Conservation (phyloP, 2,329 filamentous ascomycete species). For the Blastomyces emzantsi region DNA sequence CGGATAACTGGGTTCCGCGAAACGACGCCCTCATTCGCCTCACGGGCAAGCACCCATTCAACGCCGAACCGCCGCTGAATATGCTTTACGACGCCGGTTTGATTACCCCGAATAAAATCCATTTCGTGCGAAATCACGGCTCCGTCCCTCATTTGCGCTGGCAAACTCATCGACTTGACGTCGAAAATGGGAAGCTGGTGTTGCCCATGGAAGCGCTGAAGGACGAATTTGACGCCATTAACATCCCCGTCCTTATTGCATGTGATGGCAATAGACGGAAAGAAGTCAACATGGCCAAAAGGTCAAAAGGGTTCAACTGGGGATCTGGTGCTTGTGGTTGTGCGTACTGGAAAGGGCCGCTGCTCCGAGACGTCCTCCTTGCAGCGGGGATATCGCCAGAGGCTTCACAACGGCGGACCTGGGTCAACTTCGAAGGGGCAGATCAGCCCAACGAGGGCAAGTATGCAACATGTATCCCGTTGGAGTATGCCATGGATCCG, state of each 20-base stretch:
- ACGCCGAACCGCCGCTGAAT: slow-evolving; percentile 40
- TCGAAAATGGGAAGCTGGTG: slow-evolving; percentile 32
- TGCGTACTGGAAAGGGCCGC: slow-evolving; percentile 44
- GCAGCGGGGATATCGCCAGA: slow-evolving; percentile 31
- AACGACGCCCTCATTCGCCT: slow-evolving; percentile 40
- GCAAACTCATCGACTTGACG: slow-evolving; percentile 42
- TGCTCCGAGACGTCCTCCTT: slow-evolving; percentile 39
- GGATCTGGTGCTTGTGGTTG: slow-evolving; percentile 40
- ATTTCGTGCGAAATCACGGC: slow-evolving; percentile 49
- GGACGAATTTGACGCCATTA: slow-evolving; percentile 37
- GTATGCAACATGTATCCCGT: slow-evolving; percentile 42
- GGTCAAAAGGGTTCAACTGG: slow-evolving; percentile 44
- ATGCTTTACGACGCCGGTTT: slow-evolving; percentile 40
- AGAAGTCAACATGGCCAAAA: slow-evolving; percentile 44
- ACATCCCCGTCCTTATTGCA: slow-evolving; percentile 41
- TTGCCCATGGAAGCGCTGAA: slow-evolving; percentile 40
- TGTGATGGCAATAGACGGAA: slow-evolving; percentile 46
- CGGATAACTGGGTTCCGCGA: slow-evolving; percentile 47
- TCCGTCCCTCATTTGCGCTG: slow-evolving; percentile 43
- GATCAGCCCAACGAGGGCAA: slow-evolving; percentile 41
- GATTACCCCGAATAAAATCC: slow-evolving; percentile 44
- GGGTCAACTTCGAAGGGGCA: slow-evolving; percentile 45
- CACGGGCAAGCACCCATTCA: slow-evolving; percentile 47
- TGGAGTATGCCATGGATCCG: slow-evolving; percentile 42
- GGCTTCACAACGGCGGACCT: slow-evolving; percentile 24